Evolutionary conservation across 305 asterid genomes (phyloP).

Genomic region (Plantago coronopus): DNA sequence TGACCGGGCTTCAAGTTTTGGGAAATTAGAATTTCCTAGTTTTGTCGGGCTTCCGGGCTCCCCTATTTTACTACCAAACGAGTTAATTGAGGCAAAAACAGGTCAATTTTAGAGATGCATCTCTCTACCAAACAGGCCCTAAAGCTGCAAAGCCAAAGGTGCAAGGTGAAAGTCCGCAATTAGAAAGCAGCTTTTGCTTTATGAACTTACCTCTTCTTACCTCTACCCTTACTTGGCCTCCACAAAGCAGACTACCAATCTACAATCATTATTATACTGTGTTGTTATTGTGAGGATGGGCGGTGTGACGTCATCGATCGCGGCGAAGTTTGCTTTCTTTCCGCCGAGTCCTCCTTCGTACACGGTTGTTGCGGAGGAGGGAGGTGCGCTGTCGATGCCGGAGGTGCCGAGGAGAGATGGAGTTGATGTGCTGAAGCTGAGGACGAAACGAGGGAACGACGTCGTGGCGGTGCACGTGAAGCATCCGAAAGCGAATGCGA

Average conservation of each 20-base stretch:
- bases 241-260: conserved; percentile 20
- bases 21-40: too few relatives aligned
- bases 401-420: conserved; percentile 76
- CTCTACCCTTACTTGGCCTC: conserved; percentile 20
- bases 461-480: conserved; percentile 77
- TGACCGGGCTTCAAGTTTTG: too few relatives aligned
- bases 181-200: neutral
- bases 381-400: conserved; percentile 60
- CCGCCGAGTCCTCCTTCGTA: conserved; percentile 95
- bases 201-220: neutral
- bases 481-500: conserved; percentile 80
- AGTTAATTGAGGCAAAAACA: too few relatives aligned
- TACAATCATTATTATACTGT: neutral
- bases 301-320: conserved; percentile 94
- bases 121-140: too few relatives aligned
- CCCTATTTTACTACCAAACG: too few relatives aligned
- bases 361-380: conserved; percentile 65
- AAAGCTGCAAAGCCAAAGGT: too few relatives aligned
- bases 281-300: conserved; percentile 47
- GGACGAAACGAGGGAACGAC: conserved; percentile 91
- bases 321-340: conserved; percentile 94
- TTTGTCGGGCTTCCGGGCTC: too few relatives aligned
- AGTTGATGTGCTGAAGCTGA: conserved; percentile 68
- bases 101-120: too few relatives aligned
- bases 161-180: too few relatives aligned